Conservation (phyloP, 495 filamentous ascomycete genomes). For the Neurospora sp. region DNA sequence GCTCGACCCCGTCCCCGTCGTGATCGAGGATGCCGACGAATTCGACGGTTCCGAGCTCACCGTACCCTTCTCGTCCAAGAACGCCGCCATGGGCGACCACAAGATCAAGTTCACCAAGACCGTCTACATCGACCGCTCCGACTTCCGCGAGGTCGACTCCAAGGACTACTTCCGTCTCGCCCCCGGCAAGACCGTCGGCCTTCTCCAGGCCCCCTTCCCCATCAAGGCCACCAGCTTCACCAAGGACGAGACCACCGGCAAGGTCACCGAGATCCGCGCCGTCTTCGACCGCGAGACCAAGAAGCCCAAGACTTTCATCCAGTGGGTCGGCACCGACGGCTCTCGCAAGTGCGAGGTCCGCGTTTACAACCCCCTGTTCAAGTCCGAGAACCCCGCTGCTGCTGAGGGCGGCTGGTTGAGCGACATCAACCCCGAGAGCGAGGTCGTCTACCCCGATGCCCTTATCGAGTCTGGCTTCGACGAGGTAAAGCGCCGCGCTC, state of each 20-base stretch:
- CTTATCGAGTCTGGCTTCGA: conserved; percentile 78
- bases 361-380: conserved; percentile 76
- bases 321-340: conserved; percentile 68
- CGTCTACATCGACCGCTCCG: conserved; percentile 84
- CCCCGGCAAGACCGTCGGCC: conserved; percentile 78
- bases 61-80: conserved; percentile 67
- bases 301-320: conserved; percentile 85
- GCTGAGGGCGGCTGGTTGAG: conserved; percentile 68
- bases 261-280: conserved; percentile 59
- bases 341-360: conserved; percentile 68
- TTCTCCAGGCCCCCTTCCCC: conserved; percentile 73
- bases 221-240: conserved; percentile 70
- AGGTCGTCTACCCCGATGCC: conserved; percentile 66
- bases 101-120: conserved; percentile 70
- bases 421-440: conserved; percentile 78
- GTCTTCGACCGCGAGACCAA: conserved; percentile 56
- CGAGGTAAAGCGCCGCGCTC: conserved; percentile 62
- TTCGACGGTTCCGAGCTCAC: conserved; percentile 46
- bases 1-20: conserved; percentile 67
- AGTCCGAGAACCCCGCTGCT: conserved; percentile 63
- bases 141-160: conserved; percentile 80
- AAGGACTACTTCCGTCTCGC: conserved; percentile 90
- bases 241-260: conserved; percentile 58
- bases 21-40: conserved; percentile 67
- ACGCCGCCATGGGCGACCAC: conserved; percentile 49